Evolutionary conservation across 495 filamentous ascomycete genomes (phyloP).

Genomic region (Daldinia vernicosa): DNA sequence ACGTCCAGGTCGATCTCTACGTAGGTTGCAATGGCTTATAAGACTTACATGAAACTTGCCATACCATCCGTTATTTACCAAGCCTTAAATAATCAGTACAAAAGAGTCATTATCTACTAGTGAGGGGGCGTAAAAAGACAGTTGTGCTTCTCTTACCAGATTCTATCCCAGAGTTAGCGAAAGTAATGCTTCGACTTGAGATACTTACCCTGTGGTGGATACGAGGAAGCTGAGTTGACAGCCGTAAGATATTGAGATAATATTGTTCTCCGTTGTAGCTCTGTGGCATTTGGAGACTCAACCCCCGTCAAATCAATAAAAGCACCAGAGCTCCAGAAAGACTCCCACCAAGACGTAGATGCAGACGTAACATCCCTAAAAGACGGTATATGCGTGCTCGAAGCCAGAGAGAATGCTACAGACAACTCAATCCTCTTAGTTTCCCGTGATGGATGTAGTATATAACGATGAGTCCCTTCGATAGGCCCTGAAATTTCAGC

Average conservation of each 20-base stretch:
- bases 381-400: background rate
- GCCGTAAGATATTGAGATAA: conserved; percentile 61
- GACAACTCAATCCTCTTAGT: conserved; percentile 43
- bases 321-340: conserved; percentile 58
- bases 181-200: background rate
- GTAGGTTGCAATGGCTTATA: background rate
- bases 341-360: conserved; percentile 50
- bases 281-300: conserved; percentile 51
- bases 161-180: conserved; percentile 34
- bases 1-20: background rate
- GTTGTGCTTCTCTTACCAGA: conserved; percentile 37
- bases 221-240: conserved; percentile 55
- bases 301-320: conserved; percentile 58
- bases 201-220: conserved; percentile 47
- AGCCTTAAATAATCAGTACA: conserved; percentile 45
- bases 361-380: conserved; percentile 16
- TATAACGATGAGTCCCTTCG: conserved; percentile 55
- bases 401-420: conserved; percentile 47
- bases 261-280: conserved; percentile 62
- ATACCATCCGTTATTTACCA: conserved; percentile 66
- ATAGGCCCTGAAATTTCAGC: conserved; percentile 49
- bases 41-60: conserved; percentile 57
- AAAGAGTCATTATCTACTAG: background rate
- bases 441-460: conserved; percentile 44
- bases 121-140: conserved; percentile 24